Percentiles rank a stretch among this genome's conserved stretches.
These are phyloP conservation scores for Colletotrichum destructivum DNA, from an alignment of 2,329 filamentous ascomycete genomes.

Conservation along the genomic window DNA sequence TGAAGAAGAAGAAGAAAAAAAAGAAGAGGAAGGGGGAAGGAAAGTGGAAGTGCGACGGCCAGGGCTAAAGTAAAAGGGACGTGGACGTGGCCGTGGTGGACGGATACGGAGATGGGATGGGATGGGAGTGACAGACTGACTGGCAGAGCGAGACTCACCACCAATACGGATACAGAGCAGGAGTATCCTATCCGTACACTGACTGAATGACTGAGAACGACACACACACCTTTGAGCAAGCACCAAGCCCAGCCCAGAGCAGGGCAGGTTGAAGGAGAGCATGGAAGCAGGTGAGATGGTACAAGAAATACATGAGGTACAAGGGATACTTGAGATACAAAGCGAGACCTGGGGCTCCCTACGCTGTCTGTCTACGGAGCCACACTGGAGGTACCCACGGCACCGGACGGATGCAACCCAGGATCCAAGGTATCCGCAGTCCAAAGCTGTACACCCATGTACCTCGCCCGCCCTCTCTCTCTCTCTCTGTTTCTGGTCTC, in stretches of 20 bases:
- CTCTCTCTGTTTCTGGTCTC: slow-evolving; percentile 9
- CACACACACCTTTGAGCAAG: slow-evolving; percentile 18
- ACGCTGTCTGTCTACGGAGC: neutral
- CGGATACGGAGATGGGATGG: slow-evolving; percentile 44
- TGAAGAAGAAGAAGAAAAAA: slow-evolving; percentile 52
- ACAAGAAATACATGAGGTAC: neutral
- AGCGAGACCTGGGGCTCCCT: slow-evolving; percentile 26
- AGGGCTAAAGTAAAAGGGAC: slow-evolving; percentile 47
- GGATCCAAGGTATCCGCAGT: slow-evolving; percentile 20
- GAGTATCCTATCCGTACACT: neutral
- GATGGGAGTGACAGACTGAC: slow-evolving; percentile 34
- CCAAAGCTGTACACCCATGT: slow-evolving; percentile 2
- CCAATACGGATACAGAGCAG: neutral
- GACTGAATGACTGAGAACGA: slow-evolving; percentile 27
- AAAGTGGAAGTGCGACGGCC: slow-evolving; percentile 46
- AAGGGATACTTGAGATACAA: slow-evolving; percentile 35
- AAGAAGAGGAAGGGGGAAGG: slow-evolving; percentile 54
- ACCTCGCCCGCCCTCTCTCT: slow-evolving; percentile 9
- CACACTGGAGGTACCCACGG: slow-evolving; percentile 31
- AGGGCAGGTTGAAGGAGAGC: neutral
- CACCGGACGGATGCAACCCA: slow-evolving; percentile 40
- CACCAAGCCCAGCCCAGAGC: slow-evolving; percentile 5
- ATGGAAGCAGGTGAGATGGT: neutral
- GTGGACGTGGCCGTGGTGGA: slow-evolving; percentile 44
- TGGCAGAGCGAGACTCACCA: neutral